Evolutionary conservation across 208 protist species (phyloP).

Genomic region (Leishmania mexicana): DNA sequence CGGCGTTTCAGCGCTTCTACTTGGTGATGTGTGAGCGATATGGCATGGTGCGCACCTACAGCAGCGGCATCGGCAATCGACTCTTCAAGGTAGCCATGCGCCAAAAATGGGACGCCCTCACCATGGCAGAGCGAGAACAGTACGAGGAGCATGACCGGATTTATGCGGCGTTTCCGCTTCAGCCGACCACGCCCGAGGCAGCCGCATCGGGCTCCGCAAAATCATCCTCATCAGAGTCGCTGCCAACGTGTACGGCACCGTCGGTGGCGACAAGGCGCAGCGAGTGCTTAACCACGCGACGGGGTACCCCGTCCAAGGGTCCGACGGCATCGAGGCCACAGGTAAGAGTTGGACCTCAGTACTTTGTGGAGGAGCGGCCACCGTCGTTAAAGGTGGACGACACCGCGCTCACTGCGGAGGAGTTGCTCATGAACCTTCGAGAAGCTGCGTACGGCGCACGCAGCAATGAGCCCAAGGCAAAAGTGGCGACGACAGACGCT

Average conservation of each 20-base stretch:
- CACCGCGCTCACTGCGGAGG: conserved; percentile 1
- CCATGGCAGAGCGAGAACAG: conserved; percentile 47
- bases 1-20: conserved; percentile 72
- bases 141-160: conserved; percentile 36
- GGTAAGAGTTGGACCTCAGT: conserved; percentile 1
- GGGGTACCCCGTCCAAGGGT: neutral
- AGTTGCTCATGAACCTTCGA: conserved; percentile 8
- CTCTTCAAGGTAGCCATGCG: conserved; percentile 71
- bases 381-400: conserved; percentile 7
- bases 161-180: conserved; percentile 49
- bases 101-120: conserved; percentile 57
- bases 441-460: neutral
- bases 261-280: neutral
- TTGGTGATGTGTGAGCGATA: conserved; percentile 49
- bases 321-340: neutral
- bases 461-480: neutral
- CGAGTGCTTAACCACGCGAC: neutral
- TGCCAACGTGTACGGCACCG: neutral
- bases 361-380: conserved; percentile 15
- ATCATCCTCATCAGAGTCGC: neutral
- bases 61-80: conserved; percentile 41
- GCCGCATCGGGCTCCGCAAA: neutral
- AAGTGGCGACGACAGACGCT: neutral
- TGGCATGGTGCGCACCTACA: conserved; percentile 45
- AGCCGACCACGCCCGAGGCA: neutral